Base-by-base conservation (phyloP, 2,329 filamentous ascomycete species). In the Penicillium sclerotiorum region DNA sequence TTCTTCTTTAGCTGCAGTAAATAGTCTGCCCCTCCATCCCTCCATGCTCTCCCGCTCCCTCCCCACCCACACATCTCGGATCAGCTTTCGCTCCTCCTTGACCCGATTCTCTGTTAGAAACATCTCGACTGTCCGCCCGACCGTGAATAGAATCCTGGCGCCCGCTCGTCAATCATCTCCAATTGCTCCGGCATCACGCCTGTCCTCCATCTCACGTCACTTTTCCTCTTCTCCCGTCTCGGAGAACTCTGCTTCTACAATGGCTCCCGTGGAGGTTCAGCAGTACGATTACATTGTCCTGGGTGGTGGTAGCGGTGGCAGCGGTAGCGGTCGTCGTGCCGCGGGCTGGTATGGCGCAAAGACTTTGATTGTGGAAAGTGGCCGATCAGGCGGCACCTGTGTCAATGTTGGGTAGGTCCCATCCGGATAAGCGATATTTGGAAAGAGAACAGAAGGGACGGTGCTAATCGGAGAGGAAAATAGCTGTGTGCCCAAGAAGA, bases 281-380 rank as follows among this genome's bases (percentile, higher is more conserved):
- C 71, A 74, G 49, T 81, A 79, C 61, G 79, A 82, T 60, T 81
- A 79, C 57, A 78, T 82, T 48, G 77, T 81, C 49, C 73, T 81
- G 57, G 79, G 79, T 49, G 79, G 78, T 58, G 79, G 79, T 42
- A 78, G 75, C 53, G 78, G 77, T 53, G 79, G 79, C 30, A 76
- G 74, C 55, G 77, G 74, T 47, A 74, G 76, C 46, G 76, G 73
- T 38, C 72, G 77, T 50, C 69, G 77, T 61, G 77, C 77, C 12
- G 71, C 76, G 15, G 78, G 78, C 15, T 79, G 75, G 75, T 80
- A 80, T 64, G 73, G 73, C 15, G 73, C 73, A 50, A 80, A 78
- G 67, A 77, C 75, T 4, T 55, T 79, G 56, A 72, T 80, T 48
- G 70, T 81, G 35, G 77, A 80, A 58, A 76, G 75, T 54, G 73